Evolutionary conservation across 106 monocot species (phyloP).

Genomic region (Phalaenopsis aphrodite): DNA sequence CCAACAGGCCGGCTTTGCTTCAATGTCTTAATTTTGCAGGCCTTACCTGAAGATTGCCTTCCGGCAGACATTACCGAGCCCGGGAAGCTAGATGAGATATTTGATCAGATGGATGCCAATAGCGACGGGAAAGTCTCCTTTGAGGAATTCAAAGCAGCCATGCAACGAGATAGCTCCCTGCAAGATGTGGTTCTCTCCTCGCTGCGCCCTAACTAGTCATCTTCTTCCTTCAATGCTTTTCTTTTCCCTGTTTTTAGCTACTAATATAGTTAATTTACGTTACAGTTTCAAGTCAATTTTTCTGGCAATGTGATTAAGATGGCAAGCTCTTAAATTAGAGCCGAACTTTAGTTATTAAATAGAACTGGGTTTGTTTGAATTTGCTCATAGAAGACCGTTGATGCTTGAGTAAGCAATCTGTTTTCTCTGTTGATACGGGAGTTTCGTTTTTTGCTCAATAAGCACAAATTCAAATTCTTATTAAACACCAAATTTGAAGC

Average conservation of each 20-base stretch:
- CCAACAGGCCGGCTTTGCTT: no score
- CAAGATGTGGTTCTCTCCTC: conserved; percentile 63
- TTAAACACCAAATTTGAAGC: no score
- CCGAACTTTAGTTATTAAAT: no score
- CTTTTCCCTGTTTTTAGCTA: background rate
- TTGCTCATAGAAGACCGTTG: no score
- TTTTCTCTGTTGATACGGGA: no score
- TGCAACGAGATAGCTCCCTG: conserved; percentile 54
- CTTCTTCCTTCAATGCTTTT: background rate
- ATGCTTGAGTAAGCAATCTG: no score
- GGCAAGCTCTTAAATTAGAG: background rate
- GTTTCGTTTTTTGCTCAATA: no score
- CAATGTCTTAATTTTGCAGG: conserved; percentile 15
- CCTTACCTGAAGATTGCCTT: conserved; percentile 68
- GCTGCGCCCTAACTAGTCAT: conserved; percentile 21
- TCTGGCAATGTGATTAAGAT: background rate
- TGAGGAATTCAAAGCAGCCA: conserved; percentile 67
- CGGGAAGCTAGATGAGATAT: conserved; percentile 62
- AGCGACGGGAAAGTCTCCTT: conserved; percentile 55
- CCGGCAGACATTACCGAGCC: conserved; percentile 57
- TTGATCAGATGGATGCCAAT: conserved; percentile 66
- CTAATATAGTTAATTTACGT: background rate
- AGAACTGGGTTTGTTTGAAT: no score
- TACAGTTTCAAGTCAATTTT: background rate
- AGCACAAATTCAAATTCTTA: no score